Evolutionary conservation across 257 asterid species (phyloP).

Genomic region (Haberlea rhodopensis): DNA sequence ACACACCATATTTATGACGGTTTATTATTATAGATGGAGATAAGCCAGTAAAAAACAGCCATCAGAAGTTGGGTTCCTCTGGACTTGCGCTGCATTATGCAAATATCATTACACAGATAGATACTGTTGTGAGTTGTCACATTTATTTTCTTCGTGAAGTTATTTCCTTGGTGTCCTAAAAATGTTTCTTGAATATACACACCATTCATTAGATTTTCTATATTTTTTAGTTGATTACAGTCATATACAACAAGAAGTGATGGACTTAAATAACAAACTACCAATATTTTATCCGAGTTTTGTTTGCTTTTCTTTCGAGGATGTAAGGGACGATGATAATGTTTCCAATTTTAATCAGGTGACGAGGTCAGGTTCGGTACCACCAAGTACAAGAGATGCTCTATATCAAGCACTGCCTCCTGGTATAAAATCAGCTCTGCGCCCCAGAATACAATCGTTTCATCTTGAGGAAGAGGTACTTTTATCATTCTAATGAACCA

Average conservation of each 20-base stretch:
- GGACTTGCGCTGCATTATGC: conserved; percentile 96
- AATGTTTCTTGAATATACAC: background rate
- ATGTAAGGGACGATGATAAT: background rate
- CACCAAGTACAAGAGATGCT: conserved; percentile 78
- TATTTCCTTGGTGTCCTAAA: background rate
- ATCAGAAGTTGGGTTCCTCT: conserved; percentile 81
- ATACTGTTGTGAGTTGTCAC: conserved; percentile 72
- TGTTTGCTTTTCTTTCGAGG: conserved; percentile 3
- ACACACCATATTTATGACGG: conserved; percentile 12
- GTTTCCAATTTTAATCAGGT: conserved; percentile 47
- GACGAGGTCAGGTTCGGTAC: conserved; percentile 75
- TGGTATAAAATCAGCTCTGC: conserved; percentile 62
- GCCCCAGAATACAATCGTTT: conserved; percentile 63
- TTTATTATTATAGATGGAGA: conserved; percentile 51
- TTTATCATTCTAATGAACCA: background rate
- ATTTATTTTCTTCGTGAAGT: conserved; percentile 1
- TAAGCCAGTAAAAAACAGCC: conserved; percentile 44
- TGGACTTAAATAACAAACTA: background rate
- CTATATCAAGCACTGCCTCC: conserved; percentile 89
- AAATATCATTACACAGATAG: conserved; percentile 78
- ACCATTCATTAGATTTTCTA: background rate
- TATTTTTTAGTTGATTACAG: background rate
- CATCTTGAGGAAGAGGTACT: conserved; percentile 74
- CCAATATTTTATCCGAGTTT: background rate
- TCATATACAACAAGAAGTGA: too few relatives aligned